Conservation (phyloP, 345 rosid genomes). For the Linum usitatissimum region DNA sequence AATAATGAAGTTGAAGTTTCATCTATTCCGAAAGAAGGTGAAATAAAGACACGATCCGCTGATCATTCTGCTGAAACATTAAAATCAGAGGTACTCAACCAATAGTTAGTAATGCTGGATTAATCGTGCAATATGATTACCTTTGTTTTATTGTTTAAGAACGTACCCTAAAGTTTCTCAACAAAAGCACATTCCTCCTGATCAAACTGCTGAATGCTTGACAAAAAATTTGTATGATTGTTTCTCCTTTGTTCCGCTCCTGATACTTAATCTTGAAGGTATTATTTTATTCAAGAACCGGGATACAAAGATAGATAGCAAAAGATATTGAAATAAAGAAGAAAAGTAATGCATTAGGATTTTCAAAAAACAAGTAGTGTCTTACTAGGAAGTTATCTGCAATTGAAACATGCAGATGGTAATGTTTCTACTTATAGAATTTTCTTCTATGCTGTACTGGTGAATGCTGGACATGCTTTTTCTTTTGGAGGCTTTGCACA, state of each 20-base stretch:
- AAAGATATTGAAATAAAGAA: background rate
- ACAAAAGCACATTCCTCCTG: background rate
- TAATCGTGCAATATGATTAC: background rate
- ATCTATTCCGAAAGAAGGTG: constrained; percentile 17
- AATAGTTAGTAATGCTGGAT: background rate
- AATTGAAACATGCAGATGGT: background rate
- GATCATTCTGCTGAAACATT: constrained; percentile 15
- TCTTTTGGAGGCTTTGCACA: background rate
- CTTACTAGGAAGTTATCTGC: background rate
- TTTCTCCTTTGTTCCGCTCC: background rate
- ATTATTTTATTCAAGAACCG: background rate
- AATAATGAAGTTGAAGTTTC: constrained; percentile 27
- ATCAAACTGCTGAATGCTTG: background rate
- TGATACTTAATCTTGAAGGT: background rate
- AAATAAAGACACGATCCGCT: constrained; percentile 13
- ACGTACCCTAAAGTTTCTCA: background rate
- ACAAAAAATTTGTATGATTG: background rate
- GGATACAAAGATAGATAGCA: background rate
- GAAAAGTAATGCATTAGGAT: too few species aligned
- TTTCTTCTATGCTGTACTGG: background rate
- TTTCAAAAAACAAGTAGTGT: too few species aligned
- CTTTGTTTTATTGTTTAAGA: background rate
- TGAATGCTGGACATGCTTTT: background rate
- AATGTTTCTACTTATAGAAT: background rate
- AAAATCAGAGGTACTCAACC: constrained; percentile 30